phyloP scores from a whole-genome alignment of 257 asterid species.

The Solanum tacnaense region DNA sequence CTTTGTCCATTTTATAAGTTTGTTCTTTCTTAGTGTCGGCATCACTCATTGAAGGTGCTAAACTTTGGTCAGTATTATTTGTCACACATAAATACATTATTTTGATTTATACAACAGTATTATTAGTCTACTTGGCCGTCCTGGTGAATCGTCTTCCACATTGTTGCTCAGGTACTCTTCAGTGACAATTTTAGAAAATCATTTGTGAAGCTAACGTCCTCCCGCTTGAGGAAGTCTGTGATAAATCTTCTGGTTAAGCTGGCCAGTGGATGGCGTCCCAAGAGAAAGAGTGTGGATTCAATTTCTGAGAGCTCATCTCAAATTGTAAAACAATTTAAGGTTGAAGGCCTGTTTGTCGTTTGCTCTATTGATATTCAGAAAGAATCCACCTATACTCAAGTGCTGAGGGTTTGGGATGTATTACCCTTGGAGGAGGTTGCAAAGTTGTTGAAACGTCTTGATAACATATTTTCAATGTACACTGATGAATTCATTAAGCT shows the following conservation, averaged over 20 bases:
- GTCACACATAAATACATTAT: background rate
- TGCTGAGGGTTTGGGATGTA: slow-evolving; percentile 58
- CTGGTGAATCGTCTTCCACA: background rate
- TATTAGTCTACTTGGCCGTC: background rate
- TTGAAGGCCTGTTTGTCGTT: slow-evolving; percentile 28
- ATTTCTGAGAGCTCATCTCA: slow-evolving; percentile 32
- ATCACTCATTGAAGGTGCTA: background rate
- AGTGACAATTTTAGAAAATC: slow-evolving; percentile 49
- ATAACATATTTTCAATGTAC: slow-evolving; percentile 32
- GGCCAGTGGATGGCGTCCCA: slow-evolving; percentile 72
- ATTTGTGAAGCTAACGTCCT: slow-evolving; percentile 23
- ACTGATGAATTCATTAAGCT: slow-evolving; percentile 35
- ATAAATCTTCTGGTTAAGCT: slow-evolving; percentile 30
- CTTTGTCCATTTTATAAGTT: background rate
- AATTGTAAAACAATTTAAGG: slow-evolving; percentile 39
- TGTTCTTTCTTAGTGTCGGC: background rate
- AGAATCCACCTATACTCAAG: slow-evolving; percentile 31
- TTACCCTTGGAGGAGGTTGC: slow-evolving; percentile 31
- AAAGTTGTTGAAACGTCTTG: slow-evolving; percentile 39
- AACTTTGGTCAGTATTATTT: background rate
- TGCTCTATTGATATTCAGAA: slow-evolving; percentile 46
- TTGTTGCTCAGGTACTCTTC: slow-evolving; percentile 35
- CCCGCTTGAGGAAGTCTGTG: slow-evolving; percentile 23
- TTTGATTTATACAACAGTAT: background rate
- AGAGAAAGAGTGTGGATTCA: slow-evolving; percentile 32